Percentiles rank a stretch among this genome's conserved stretches.
These are phyloP conservation scores for Dujonia santamariae DNA, from an alignment of 1,139 yeast species.

Conservation along the genomic window DNA sequence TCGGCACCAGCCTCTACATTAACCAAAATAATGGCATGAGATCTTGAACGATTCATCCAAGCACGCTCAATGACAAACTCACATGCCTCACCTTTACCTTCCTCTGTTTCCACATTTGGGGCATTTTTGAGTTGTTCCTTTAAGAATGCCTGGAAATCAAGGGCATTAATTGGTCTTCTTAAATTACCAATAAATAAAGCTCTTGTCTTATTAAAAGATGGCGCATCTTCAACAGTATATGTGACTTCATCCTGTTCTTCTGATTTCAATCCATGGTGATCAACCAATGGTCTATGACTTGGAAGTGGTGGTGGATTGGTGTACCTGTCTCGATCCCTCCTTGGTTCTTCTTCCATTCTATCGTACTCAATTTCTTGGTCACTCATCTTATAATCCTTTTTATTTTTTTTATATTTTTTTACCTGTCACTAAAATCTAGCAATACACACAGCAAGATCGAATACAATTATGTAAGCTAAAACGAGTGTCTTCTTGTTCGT, in stretches of 20 bases:
- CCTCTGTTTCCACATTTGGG: too few species aligned
- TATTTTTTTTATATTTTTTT: too few species aligned
- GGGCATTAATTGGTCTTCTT: constrained; percentile 36
- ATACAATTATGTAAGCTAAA: too few species aligned
- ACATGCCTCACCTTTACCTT: constrained; percentile 21
- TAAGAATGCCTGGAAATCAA: constrained; percentile 33
- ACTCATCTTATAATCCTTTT: too few species aligned
- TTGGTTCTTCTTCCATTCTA: constrained; percentile 7
- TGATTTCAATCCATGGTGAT: constrained; percentile 25
- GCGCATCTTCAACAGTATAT: constrained; percentile 27
- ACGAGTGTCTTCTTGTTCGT: too few species aligned
- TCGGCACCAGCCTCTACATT: constrained; percentile 39
- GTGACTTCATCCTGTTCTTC: constrained; percentile 27
- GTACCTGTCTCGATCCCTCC: constrained; percentile 3
- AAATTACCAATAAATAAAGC: constrained; percentile 45
- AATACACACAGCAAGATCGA: too few species aligned
- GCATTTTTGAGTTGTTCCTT: constrained; percentile 16
- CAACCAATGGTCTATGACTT: constrained; percentile 8
- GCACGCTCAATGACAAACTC: constrained; percentile 35
- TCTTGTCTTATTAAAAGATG: constrained; percentile 36
- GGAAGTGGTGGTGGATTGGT: background rate
- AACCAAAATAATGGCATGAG: constrained; percentile 42
- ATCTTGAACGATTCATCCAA: constrained; percentile 40
- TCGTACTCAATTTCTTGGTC: constrained; percentile 18
- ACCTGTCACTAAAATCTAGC: too few species aligned